phyloP scores from a whole-genome alignment of 1,139 yeast species.

The Suhomyces anneliseae region DNA sequence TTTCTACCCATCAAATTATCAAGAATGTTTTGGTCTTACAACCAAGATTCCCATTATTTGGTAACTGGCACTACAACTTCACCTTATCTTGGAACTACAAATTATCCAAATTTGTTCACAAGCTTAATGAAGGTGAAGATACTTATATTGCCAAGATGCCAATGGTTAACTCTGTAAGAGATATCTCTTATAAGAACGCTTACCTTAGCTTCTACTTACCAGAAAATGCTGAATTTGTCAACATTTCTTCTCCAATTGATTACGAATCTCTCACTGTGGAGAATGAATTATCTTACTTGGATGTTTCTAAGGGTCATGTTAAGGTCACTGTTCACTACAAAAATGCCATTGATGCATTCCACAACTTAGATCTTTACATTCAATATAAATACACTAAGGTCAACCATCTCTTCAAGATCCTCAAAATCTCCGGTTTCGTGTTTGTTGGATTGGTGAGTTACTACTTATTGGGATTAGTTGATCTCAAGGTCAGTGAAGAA shows the following conservation, averaged over 20 bases:
- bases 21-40: conserved; percentile 56
- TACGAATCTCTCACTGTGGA: conserved; percentile 36
- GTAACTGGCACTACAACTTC: conserved; percentile 95
- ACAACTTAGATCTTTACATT: conserved; percentile 56
- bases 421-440: conserved; percentile 62
- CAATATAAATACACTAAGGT: conserved; percentile 59
- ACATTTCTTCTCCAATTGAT: conserved; percentile 58
- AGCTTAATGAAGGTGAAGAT: conserved; percentile 40
- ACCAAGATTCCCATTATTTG: conserved; percentile 92
- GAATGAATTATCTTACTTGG: conserved; percentile 67
- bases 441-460: conserved; percentile 62
- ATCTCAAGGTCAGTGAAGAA: conserved; percentile 30
- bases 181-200: conserved; percentile 65
- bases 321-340: conserved; percentile 63
- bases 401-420: conserved; percentile 63
- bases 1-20: conserved; percentile 69
- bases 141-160: conserved; percentile 69
- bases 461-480: conserved; percentile 46
- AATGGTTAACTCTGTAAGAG: conserved; percentile 68
- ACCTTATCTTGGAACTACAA: conserved; percentile 87
- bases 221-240: conserved; percentile 73
- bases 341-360: conserved; percentile 72
- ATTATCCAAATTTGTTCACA: conserved; percentile 53
- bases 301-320: conserved; percentile 75
- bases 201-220: conserved; percentile 73